Conservation (phyloP, 768 basidiomycete species). For the Calocera cornea region DNA sequence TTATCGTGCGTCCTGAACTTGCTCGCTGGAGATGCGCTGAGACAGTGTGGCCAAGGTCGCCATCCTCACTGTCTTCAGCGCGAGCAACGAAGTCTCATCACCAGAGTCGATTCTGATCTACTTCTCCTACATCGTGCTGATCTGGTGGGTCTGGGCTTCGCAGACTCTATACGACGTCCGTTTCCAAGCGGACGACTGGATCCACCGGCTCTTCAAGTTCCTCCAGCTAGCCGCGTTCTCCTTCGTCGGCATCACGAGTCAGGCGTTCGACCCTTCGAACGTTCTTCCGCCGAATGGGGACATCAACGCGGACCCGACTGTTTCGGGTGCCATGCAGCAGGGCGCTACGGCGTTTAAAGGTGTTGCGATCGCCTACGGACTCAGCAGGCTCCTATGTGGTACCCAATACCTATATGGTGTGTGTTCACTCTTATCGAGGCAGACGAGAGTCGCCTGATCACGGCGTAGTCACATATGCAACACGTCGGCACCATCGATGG, state of each 20-base stretch:
- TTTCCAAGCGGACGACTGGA: slow-evolving; percentile 7
- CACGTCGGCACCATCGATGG: not conserved
- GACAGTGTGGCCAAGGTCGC: not conserved
- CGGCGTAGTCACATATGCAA: not conserved
- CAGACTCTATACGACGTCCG: slow-evolving; percentile 7
- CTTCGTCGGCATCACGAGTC: not conserved
- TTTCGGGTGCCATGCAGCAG: not conserved
- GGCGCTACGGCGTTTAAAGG: not conserved
- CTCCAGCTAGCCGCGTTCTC: slow-evolving; percentile 2
- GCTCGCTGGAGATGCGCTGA: too few species aligned
- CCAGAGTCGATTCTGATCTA: not conserved
- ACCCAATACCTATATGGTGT: slow-evolving; percentile 4
- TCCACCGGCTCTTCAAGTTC: slow-evolving; percentile 8
- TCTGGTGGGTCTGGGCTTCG: slow-evolving; percentile 9
- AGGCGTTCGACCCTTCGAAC: slow-evolving; percentile 3
- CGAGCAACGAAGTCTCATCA: not conserved
- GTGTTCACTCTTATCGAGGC: not conserved
- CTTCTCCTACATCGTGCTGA: slow-evolving; percentile 5
- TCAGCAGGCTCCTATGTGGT: not conserved
- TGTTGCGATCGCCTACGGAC: not conserved
- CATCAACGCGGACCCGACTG: not conserved
- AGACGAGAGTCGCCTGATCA: not conserved
- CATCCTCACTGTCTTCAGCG: not conserved
- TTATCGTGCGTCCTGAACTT: not conserved
- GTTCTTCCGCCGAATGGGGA: not conserved